Evolutionary conservation across 2,329 filamentous ascomycete species (phyloP), one percentile per base, ranked within the genome.

Genomic region (Canariomyces notabilis): DNA sequence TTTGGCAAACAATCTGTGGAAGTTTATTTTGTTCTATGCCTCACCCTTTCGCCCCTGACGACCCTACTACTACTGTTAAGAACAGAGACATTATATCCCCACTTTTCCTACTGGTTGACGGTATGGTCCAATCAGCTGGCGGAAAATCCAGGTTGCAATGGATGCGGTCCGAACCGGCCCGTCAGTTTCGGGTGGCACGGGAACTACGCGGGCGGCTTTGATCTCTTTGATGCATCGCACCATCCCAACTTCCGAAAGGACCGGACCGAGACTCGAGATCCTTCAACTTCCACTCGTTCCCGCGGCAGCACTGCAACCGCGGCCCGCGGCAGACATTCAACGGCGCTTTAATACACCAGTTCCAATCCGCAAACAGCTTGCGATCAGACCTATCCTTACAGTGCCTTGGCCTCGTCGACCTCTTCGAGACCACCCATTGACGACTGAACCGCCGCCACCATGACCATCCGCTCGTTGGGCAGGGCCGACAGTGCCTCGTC

Each of bases 391-490:
- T 29, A 12, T 29, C 26, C 22, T 12, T 8, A 11, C 26, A 29
- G 36, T 36, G 18, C 22, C 14, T 36, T 32, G 33, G 20, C 26
- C 16, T 31, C 23, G 15, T 9, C 18, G 19, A 19, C 31, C 7
- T 15, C 22, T 37, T 21, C 47, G 19, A 31, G 40, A 19, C 14
- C 35, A n/a, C 37, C 23, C 31, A 31, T 46, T 18, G 19, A 19
- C 12, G 20, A 31, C 36, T 26, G 37, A 39, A 47, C 44, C 38
- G 26, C 37, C 49, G 29, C 50, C 49, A 31, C 48, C 51, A 59
- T 57, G 56, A 38, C 32, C 33, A 36, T 49, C 47, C 35, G 11
- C 18, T 3, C 39, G 37, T 26, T 19, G 26, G 22, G 37, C 16
- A 19, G 46, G 23, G 37, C 42, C 41, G 19, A 42, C 37, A 44